A percentile compares a stretch with the other conserved stretches of the same genome.
Conservation (phyloP, 2,329 filamentous ascomycete genomes). For the Curvularia eragrostidis region DNA sequence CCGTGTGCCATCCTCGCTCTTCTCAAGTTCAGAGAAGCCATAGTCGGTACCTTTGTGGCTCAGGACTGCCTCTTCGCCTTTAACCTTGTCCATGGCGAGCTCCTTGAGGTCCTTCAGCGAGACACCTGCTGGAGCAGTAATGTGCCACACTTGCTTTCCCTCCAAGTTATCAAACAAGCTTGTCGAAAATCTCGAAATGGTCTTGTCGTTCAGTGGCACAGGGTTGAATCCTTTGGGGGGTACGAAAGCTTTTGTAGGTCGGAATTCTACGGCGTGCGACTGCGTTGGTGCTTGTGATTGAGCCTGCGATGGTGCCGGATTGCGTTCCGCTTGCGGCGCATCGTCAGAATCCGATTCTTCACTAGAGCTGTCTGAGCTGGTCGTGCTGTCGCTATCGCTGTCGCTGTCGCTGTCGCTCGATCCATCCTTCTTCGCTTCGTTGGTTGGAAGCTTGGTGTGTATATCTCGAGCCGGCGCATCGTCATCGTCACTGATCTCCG, state of each 20-base stretch:
- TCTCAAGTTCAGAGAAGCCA: slow-evolving; percentile 61
- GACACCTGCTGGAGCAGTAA: slow-evolving; percentile 73
- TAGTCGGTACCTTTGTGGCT: slow-evolving; percentile 70
- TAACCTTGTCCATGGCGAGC: slow-evolving; percentile 66
- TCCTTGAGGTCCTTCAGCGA: slow-evolving; percentile 72
- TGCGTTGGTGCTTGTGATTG: slow-evolving; percentile 23
- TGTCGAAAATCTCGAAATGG: slow-evolving; percentile 36
- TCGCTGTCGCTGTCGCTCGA: slow-evolving; percentile 25
- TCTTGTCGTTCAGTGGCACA: slow-evolving; percentile 56
- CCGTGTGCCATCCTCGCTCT: slow-evolving; percentile 60
- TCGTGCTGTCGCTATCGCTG: slow-evolving; percentile 25
- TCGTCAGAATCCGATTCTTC: slow-evolving; percentile 49
- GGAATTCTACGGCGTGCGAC: slow-evolving; percentile 41
- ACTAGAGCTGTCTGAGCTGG: slow-evolving; percentile 42
- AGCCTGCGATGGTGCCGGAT: slow-evolving; percentile 18
- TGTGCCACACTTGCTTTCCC: slow-evolving; percentile 82
- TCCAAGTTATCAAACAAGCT: slow-evolving; percentile 66
- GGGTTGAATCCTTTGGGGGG: slow-evolving; percentile 57
- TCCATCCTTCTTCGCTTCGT: slow-evolving; percentile 20
- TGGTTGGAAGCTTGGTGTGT: slow-evolving; percentile 25
- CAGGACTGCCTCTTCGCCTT: slow-evolving; percentile 63
- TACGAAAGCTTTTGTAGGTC: slow-evolving; percentile 46
- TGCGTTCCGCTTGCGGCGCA: slow-evolving; percentile 25
- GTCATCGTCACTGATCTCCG: slow-evolving; percentile 35
- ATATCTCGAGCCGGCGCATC: slow-evolving; percentile 27